phyloP scores from a whole-genome alignment of 164 flowering plant species.

The Umbellularia californica region DNA sequence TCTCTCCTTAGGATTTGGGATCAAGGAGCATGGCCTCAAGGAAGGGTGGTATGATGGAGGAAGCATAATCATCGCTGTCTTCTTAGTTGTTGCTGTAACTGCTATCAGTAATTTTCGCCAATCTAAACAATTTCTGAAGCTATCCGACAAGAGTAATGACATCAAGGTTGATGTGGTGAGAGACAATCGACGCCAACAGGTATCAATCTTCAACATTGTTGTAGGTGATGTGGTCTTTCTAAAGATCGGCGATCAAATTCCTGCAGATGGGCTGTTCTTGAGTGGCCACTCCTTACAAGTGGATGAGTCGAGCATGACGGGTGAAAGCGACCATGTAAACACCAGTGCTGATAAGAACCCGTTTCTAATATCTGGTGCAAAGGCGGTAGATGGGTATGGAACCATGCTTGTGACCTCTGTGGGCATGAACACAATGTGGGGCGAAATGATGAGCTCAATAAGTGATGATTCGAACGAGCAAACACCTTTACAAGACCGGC shows the following conservation, averaged over 20 bases:
- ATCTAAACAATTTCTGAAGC: constrained; percentile 32
- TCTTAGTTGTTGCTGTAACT: constrained; percentile 42
- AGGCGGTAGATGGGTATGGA: constrained; percentile 44
- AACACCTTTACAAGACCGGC: constrained; percentile 58
- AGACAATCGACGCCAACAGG: constrained; percentile 22
- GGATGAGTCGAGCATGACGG: constrained; percentile 51
- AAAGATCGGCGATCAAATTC: constrained; percentile 51
- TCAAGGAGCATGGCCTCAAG: constrained; percentile 33
- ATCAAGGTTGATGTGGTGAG: constrained; percentile 37
- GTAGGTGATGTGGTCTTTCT: constrained; percentile 47
- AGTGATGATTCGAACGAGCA: constrained; percentile 31
- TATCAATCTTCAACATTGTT: constrained; percentile 39
- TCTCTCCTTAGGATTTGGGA: constrained; percentile 44
- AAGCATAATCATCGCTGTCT: constrained; percentile 37
- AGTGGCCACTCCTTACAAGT: constrained; percentile 39
- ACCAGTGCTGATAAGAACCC: constrained; percentile 20
- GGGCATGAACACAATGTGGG: constrained; percentile 39
- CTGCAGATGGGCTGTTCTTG: constrained; percentile 51
- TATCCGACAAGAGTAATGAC: constrained; percentile 25
- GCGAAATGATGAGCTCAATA: constrained; percentile 58
- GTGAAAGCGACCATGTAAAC: constrained; percentile 36
- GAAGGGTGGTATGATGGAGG: constrained; percentile 58
- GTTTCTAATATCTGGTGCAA: constrained; percentile 35
- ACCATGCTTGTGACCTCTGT: constrained; percentile 47
- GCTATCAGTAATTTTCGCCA: constrained; percentile 36